A percentile compares a stretch with the other conserved stretches of the same genome.
These are phyloP conservation scores for Chalaropsis thielavioides DNA, from an alignment of 2,329 filamentous ascomycete genomes.

Conservation along the genomic window DNA sequence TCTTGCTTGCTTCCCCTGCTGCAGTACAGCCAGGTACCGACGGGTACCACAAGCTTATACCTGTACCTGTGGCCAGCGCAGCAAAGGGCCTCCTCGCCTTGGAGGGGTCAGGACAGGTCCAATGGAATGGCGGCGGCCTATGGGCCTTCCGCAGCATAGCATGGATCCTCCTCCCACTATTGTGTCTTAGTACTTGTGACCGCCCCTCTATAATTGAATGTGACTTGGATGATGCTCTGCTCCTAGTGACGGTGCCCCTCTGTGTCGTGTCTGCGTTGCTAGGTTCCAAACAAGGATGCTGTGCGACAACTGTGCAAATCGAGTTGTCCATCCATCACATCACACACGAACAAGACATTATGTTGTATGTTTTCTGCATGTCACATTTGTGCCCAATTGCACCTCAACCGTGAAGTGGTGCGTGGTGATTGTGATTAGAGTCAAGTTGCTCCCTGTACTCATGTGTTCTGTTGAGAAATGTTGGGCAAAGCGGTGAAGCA, in stretches of 20 bases:
- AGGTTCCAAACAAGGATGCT: background rate
- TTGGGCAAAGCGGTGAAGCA: conserved; percentile 4
- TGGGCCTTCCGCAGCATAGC: background rate
- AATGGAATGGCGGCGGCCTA: background rate
- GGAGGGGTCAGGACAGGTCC: background rate
- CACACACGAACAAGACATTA: background rate
- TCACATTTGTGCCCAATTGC: too few relatives aligned
- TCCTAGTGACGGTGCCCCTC: background rate
- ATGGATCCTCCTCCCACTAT: background rate
- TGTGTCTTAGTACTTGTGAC: conserved; percentile 10
- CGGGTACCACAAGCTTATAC: background rate
- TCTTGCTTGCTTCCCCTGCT: conserved; percentile 9
- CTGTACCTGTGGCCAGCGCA: background rate
- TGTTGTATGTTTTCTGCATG: background rate
- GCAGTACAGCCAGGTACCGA: background rate
- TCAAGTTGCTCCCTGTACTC: background rate
- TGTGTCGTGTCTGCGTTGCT: background rate
- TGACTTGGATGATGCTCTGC: background rate
- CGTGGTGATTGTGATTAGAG: too few relatives aligned
- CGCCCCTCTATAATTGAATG: background rate
- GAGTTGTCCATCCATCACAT: background rate
- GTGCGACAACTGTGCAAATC: background rate
- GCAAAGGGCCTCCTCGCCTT: background rate
- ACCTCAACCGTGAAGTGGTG: too few relatives aligned
- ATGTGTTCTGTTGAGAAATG: background rate